Evolutionary conservation across 345 rosid species (phyloP).

Genomic region (Tarenaya hassleriana): DNA sequence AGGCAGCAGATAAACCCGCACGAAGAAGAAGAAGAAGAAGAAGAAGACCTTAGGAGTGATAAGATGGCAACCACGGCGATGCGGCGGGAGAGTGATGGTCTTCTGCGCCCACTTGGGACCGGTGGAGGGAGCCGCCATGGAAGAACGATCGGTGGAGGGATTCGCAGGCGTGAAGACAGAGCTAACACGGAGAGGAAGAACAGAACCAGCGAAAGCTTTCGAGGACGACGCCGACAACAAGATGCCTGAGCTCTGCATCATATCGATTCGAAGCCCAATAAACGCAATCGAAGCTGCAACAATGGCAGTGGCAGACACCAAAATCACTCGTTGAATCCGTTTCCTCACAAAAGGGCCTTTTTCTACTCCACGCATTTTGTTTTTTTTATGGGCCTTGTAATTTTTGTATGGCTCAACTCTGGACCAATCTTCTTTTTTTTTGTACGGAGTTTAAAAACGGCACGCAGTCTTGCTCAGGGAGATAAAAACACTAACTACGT

Average conservation of each 20-base stretch:
- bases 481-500: slow-evolving; percentile 12
- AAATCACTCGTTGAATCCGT: slow-evolving; percentile 12
- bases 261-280: slow-evolving; percentile 25
- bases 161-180: slow-evolving; percentile 34
- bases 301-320: slow-evolving; percentile 26
- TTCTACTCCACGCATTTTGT: slow-evolving; percentile 16
- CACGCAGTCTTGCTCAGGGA: slow-evolving; percentile 13
- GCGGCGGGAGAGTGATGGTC: slow-evolving; percentile 75
- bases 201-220: slow-evolving; percentile 24
- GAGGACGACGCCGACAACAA: no score
- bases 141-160: slow-evolving; percentile 31
- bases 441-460: background rate
- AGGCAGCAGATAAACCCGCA: no score
- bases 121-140: slow-evolving; percentile 44
- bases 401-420: slow-evolving; percentile 13
- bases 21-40: background rate
- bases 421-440: no score
- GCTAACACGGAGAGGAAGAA: slow-evolving; percentile 26
- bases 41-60: slow-evolving; percentile 64
- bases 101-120: slow-evolving; percentile 90
- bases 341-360: slow-evolving; percentile 20
- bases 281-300: slow-evolving; percentile 4
- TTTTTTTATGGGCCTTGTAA: slow-evolving; percentile 22
- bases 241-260: slow-evolving; percentile 34
- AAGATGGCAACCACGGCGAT: slow-evolving; percentile 86